Evolutionary conservation across 805 yeast genomes (phyloP), one percentile per base, ranked within the genome.

Genomic region (Cyberlindnera amylophila): DNA sequence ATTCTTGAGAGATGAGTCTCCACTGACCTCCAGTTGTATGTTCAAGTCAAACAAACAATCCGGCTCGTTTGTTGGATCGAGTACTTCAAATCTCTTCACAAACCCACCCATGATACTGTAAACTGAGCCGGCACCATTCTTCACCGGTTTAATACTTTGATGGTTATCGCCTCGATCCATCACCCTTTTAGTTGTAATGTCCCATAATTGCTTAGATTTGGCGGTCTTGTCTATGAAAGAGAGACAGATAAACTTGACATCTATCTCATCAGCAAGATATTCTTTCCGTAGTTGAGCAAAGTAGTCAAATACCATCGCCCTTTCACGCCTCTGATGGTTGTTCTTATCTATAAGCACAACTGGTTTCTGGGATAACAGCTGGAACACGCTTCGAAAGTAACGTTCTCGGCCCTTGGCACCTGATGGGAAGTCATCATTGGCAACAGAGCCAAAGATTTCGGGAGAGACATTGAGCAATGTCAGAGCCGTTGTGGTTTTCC

Each of bases 401-500:
- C 69, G 65, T 15, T 69, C 61, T 46, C 71, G 74, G 13, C 72
- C 68, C 5, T 68, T 67, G 45, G 61, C 65, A 0, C 67, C 61
- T 14, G 68, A 67, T 6, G 67, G 63, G 21, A 86, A 67, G 51
- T 85, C 76, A 62, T 91, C 98, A 63, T 87, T 91, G 60, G 88
- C 96, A 8, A 86, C 69, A 51, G 81, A 85, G 0, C 75, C 82
- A 82, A 95, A 82, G 1, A 64, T 53, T 0, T 53, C 50, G 0
- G 82, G 81, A 45, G 69, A 81, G 10, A 91, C 59, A 10, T 70
- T 53, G 1, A 53, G 46, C 33, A 93, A 65, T 0, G 89, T 79
- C 18, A 75, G 59, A 5, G 86, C 75, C 0, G 85, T 75, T 0
- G 97, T 88, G 0, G 97, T 88, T 57, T 91, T 91, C 5, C 99